Percentiles rank a stretch among this genome's conserved stretches.
These are phyloP conservation scores for Hemileccinum impolitum DNA, from an alignment of 768 basidiomycete genomes.

Conservation along the genomic window DNA sequence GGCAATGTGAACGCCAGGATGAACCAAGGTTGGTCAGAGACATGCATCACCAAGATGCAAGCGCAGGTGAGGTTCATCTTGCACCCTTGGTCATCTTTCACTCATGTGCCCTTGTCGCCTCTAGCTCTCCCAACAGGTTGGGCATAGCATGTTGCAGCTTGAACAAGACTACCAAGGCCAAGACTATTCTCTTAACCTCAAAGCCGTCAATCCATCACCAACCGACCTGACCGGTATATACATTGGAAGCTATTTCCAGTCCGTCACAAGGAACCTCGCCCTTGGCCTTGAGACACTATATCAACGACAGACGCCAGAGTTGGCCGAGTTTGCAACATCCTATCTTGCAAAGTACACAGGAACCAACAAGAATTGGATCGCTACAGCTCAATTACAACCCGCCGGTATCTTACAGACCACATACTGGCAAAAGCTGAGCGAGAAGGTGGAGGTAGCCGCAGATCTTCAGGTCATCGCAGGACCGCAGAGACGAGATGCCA, in stretches of 20 bases:
- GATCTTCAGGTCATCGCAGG: conserved; percentile 83
- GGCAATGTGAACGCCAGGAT: conserved; percentile 85
- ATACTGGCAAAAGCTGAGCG: conserved; percentile 94
- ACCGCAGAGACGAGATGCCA: conserved; percentile 80
- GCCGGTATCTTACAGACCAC: conserved; percentile 84
- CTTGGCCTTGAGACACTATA: conserved; percentile 82
- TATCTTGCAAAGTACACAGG: conserved; percentile 81
- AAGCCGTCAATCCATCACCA: conserved; percentile 89
- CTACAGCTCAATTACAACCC: conserved; percentile 85
- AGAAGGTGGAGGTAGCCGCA: conserved; percentile 96
- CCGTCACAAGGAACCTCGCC: conserved; percentile 85
- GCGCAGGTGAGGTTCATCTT: conserved; percentile 60
- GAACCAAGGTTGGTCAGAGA: conserved; percentile 84
- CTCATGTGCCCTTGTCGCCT: conserved; percentile 13
- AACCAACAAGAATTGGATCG: conserved; percentile 79
- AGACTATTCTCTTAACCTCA: conserved; percentile 83
- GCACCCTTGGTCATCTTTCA: not conserved
- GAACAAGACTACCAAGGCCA: conserved; percentile 92
- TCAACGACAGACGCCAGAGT: conserved; percentile 72
- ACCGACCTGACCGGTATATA: conserved; percentile 88
- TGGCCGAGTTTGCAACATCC: conserved; percentile 67
- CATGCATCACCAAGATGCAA: conserved; percentile 80
- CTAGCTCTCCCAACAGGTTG: conserved; percentile 71
- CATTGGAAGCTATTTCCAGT: conserved; percentile 89
- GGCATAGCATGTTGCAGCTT: conserved; percentile 88